phyloP scores from a whole-genome alignment of 2,329 filamentous ascomycete genomes.

The Sarocladiaceae sp. region DNA sequence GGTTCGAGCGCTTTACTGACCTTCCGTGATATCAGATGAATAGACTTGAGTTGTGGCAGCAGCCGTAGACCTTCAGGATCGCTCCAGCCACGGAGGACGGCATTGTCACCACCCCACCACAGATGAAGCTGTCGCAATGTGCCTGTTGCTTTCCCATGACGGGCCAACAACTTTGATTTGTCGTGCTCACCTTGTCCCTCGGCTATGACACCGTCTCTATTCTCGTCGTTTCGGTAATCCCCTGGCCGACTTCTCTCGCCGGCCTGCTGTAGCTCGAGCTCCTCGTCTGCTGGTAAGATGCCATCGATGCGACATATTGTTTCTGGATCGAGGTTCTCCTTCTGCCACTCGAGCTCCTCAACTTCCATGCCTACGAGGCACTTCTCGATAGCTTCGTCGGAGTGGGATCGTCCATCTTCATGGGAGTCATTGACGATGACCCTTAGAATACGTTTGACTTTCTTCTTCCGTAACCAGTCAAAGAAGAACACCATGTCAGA shows the following conservation, averaged over 20 bases:
- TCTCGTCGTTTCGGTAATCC: neutral
- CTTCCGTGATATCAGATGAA: neutral
- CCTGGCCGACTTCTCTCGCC: no score
- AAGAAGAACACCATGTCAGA: slow-evolving; percentile 8
- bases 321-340: neutral
- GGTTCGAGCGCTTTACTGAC: neutral
- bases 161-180: neutral
- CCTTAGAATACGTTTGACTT: slow-evolving; percentile 1
- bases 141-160: neutral
- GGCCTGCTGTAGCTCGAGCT: no score
- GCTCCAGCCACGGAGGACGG: slow-evolving; percentile 3
- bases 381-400: neutral
- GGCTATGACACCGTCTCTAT: neutral
- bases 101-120: slow-evolving; percentile 4
- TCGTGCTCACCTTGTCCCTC: neutral
- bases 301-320: neutral
- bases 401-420: neutral
- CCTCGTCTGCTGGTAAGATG: neutral
- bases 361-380: slow-evolving; percentile 4
- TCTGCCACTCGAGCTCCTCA: slow-evolving; percentile 5
- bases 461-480: neutral
- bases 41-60: neutral
- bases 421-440: slow-evolving; percentile 1
- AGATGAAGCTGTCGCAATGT: neutral
- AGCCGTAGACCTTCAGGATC: slow-evolving; percentile 1